Base-by-base conservation (phyloP, 2,329 filamentous ascomycete genomes). In the Sporothrix brasiliensis region DNA sequence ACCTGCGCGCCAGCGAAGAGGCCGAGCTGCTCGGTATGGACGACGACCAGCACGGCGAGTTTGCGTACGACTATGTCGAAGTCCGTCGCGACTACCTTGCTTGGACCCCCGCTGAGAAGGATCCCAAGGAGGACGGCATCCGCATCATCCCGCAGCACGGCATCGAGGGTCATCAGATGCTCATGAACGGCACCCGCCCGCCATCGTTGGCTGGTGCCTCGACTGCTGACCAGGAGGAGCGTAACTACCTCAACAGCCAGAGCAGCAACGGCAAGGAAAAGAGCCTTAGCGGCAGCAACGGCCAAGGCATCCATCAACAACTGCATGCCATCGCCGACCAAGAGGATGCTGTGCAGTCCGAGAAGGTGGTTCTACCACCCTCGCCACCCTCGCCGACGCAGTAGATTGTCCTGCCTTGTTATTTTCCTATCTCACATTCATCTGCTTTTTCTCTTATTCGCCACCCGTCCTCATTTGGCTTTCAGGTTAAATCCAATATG, bases 21-120 rank as follows among this genome's bases (percentile, higher is more conserved):
- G 92, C 92, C 30, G 92, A 95, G 80, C 87, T 94, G 14, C 87
- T 94, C 70, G 92, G 92, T 75, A 94, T 94, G 91, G 92, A 95
- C 77, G 92, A 94, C 78, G 92, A 94, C 81, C 92, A 95, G 82
- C 91, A 94, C 75, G 92, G 92, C 80, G 92, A 95, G 81, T 95
- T 94, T 78, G 92, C 92, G 14, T 94, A 94, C 83, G 92, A 95
- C 79, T 95, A 94, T 79, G 92, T 95, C 74, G 92, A 95, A 85
- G 91, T 94, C 71, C 90, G 92, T 77, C 89, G 92, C 77, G 92
- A 95, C 81, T 95, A 94, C 84, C 87, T 95, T 52, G 92, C 92
- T 71, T 95, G 92, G 92, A 94, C 91, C 41, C 92, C 92, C 0
- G 88, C 90, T 47, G 90, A 90, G 77, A 84, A 83, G 72, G 88